Evolutionary conservation across 108 stramenopile species (phyloP).

Genomic region (Cyclostephanos tholiformis): DNA sequence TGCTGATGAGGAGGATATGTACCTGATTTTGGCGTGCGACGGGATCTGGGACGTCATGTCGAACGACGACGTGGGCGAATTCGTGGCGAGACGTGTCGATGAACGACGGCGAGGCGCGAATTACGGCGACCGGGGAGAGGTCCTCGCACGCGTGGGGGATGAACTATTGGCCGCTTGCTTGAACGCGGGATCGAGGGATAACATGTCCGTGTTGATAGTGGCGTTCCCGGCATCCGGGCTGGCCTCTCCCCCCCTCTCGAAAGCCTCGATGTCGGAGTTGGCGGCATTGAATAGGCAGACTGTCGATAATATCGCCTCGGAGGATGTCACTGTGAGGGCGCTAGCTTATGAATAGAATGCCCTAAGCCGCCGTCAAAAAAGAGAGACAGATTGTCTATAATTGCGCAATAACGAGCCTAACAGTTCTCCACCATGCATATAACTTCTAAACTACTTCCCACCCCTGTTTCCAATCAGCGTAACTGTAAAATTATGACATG

Average conservation of each 20-base stretch:
- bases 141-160: slow-evolving; percentile 76
- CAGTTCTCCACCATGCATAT: too few species aligned
- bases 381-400: not conserved
- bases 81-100: slow-evolving; percentile 56
- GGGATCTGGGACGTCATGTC: slow-evolving; percentile 91
- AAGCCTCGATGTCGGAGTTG: not conserved
- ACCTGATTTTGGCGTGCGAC: slow-evolving; percentile 91
- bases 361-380: too few species aligned
- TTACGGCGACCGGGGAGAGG: slow-evolving; percentile 7
- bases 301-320: not conserved
- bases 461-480: too few species aligned
- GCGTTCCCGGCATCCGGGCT: slow-evolving; percentile 54
- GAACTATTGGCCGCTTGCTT: slow-evolving; percentile 71
- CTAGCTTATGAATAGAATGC: slow-evolving; percentile 30
- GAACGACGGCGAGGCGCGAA: slow-evolving; percentile 25
- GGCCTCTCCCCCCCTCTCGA: not conserved
- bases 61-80: slow-evolving; percentile 71
- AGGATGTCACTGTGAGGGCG: slow-evolving; percentile 21
- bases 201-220: slow-evolving; percentile 87
- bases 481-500: too few species aligned
- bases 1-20: slow-evolving; percentile 52
- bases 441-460: too few species aligned
- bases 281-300: not conserved
- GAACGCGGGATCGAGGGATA: slow-evolving; percentile 72
- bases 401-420: not conserved